A percentile compares a stretch with the other conserved stretches of the same genome.
These are phyloP conservation scores for Pleurotus ostreatus DNA, from an alignment of 768 basidiomycete species.

Conservation along the genomic window DNA sequence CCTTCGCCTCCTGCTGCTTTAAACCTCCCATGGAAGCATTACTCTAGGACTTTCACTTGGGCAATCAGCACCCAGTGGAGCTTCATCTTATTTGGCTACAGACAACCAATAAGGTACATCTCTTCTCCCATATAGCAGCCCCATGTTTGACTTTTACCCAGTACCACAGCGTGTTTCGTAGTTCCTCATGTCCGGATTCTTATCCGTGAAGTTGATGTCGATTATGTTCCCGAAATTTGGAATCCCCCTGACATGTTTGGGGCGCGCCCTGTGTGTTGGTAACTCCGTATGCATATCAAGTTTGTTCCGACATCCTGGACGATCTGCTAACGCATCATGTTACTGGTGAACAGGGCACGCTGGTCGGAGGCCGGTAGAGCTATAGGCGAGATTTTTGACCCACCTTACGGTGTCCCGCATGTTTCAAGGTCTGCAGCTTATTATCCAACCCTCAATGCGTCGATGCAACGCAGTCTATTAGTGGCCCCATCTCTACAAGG, in stretches of 20 bases:
- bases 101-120: constrained; percentile 10
- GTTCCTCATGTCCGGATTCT: neutral
- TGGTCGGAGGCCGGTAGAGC: too few species aligned
- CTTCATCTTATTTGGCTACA: constrained; percentile 18
- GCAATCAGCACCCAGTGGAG: constrained; percentile 4
- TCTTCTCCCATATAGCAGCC: neutral
- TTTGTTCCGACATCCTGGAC: too few species aligned
- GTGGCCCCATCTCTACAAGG: too few species aligned
- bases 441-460: too few species aligned
- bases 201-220: neutral
- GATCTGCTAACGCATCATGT: too few species aligned
- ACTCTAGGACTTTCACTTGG: constrained; percentile 10
- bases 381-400: too few species aligned
- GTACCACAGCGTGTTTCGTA: neutral
- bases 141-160: neutral
- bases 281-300: neutral
- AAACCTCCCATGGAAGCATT: too few species aligned
- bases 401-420: too few species aligned
- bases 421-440: too few species aligned
- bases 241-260: neutral
- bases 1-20: neutral
- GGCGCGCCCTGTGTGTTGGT: neutral
- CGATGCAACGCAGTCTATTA: too few species aligned
- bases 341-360: too few species aligned
- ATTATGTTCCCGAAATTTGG: neutral